phyloP scores from a whole-genome alignment of 352 stramenopile genomes.

The Lagenidium giganteum region DNA sequence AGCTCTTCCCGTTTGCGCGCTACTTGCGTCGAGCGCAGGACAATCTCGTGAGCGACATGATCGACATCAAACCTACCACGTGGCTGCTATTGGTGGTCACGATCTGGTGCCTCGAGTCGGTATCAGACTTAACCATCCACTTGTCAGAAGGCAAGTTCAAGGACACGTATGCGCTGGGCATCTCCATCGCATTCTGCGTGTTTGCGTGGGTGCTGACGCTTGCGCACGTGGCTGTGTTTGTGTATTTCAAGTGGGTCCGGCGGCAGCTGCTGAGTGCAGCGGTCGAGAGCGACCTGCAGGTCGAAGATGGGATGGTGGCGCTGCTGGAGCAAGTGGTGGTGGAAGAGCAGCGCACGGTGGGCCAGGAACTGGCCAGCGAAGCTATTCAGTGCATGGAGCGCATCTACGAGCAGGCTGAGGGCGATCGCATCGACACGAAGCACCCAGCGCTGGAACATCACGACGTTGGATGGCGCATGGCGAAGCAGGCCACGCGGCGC shows the following conservation, averaged over 20 bases:
- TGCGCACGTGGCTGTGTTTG: background rate
- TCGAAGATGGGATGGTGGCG: no score
- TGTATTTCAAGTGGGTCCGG: slow-evolving; percentile 6
- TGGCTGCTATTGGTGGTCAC: slow-evolving; percentile 14
- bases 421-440: background rate
- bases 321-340: slow-evolving; percentile 9
- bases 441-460: no score
- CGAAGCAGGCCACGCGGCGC: no score
- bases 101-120: slow-evolving; percentile 1
- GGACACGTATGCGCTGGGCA: background rate
- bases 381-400: slow-evolving; percentile 2
- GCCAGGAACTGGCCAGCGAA: background rate
- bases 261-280: slow-evolving; percentile 9
- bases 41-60: slow-evolving; percentile 16
- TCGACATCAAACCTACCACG: slow-evolving; percentile 15
- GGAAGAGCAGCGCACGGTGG: slow-evolving; percentile 4
- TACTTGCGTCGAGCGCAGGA: slow-evolving; percentile 18
- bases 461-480: no score
- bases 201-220: slow-evolving; percentile 1
- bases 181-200: background rate
- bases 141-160: no score
- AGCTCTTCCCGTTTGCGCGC: slow-evolving; percentile 19
- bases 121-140: no score
- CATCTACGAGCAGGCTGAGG: background rate
- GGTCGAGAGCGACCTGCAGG: no score